Evolutionary conservation across 805 yeast species (phyloP).

Genomic region (Candida taoyuanica): DNA sequence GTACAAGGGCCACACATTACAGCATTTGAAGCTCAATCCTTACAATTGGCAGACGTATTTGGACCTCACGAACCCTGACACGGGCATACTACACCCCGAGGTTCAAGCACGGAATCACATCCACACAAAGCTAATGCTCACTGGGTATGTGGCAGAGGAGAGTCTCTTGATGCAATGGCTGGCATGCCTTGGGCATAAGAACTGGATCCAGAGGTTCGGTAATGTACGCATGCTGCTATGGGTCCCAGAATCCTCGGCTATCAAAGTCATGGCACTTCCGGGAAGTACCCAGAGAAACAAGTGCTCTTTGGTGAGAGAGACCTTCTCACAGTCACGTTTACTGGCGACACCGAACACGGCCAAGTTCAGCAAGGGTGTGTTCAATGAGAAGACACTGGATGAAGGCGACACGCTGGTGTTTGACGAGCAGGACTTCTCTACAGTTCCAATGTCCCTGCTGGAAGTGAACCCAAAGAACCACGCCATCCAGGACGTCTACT

Average conservation of each 20-base stretch:
- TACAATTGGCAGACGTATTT: slow-evolving; percentile 63
- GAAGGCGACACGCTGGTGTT: slow-evolving; percentile 20
- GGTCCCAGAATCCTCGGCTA: slow-evolving; percentile 56
- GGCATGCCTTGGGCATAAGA: slow-evolving; percentile 58
- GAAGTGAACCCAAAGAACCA: slow-evolving; percentile 49
- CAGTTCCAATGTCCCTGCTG: slow-evolving; percentile 35
- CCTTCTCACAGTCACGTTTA: slow-evolving; percentile 54
- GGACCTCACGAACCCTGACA: slow-evolving; percentile 38
- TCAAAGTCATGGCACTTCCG: slow-evolving; percentile 55
- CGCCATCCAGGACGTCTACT: slow-evolving; percentile 42
- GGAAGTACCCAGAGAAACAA: slow-evolving; percentile 52
- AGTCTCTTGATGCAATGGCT: slow-evolving; percentile 72
- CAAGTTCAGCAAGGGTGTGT: slow-evolving; percentile 14
- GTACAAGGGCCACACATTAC: slow-evolving; percentile 18
- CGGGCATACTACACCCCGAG: slow-evolving; percentile 39
- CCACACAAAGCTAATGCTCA: slow-evolving; percentile 50
- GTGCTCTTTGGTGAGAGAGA: slow-evolving; percentile 58
- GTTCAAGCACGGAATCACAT: slow-evolving; percentile 35
- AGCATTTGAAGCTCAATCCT: slow-evolving; percentile 44
- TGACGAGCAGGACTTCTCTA: slow-evolving; percentile 29
- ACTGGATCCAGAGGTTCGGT: slow-evolving; percentile 74
- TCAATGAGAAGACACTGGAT: slow-evolving; percentile 20
- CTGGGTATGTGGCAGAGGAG: slow-evolving; percentile 62
- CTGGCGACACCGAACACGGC: slow-evolving; percentile 42
- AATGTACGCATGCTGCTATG: slow-evolving; percentile 71